These are phyloP conservation scores for Phytophthora uliginosa DNA, from an alignment of 352 stramenopile genomes.

Conservation along the genomic window DNA sequence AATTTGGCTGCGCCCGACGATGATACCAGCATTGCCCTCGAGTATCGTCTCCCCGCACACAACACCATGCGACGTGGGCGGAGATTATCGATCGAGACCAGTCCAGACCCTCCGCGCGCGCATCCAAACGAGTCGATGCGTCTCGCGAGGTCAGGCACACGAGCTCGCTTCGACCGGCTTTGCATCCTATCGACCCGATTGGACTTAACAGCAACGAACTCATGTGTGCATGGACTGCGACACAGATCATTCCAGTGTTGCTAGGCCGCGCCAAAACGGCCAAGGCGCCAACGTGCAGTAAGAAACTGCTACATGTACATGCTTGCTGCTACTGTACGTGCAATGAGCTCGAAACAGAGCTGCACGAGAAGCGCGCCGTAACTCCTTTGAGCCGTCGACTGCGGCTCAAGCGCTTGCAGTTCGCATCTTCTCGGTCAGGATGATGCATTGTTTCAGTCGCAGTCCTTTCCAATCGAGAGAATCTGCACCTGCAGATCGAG, in stretches of 20 bases:
- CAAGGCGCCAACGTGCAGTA: neutral
- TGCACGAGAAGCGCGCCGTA: neutral
- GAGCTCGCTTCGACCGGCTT: neutral
- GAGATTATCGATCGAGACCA: neutral
- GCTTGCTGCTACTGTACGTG: too few relatives aligned
- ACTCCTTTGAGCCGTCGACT: neutral
- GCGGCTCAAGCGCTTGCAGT: neutral
- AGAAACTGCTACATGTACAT: too few relatives aligned
- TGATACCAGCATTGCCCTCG: neutral
- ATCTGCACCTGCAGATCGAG: conserved; percentile 1
- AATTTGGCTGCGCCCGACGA: neutral
- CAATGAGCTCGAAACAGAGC: neutral
- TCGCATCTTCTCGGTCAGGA: neutral
- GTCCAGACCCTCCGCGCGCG: conserved; percentile 21
- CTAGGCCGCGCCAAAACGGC: neutral
- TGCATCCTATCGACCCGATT: conserved; percentile 25
- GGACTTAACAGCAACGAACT: neutral
- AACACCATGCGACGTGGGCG: conserved; percentile 6
- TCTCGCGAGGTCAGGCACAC: conserved; percentile 27
- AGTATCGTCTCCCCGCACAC: neutral
- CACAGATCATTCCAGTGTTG: conserved; percentile 21
- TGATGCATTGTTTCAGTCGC: neutral
- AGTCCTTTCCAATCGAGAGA: neutral
- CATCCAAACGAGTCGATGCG: conserved; percentile 34
- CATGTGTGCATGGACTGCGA: conserved; percentile 9